Percentiles rank a stretch among this genome's conserved stretches.
phyloP scores from a whole-genome alignment of 306 rosid species.

The Hippophae rhamnoides region DNA sequence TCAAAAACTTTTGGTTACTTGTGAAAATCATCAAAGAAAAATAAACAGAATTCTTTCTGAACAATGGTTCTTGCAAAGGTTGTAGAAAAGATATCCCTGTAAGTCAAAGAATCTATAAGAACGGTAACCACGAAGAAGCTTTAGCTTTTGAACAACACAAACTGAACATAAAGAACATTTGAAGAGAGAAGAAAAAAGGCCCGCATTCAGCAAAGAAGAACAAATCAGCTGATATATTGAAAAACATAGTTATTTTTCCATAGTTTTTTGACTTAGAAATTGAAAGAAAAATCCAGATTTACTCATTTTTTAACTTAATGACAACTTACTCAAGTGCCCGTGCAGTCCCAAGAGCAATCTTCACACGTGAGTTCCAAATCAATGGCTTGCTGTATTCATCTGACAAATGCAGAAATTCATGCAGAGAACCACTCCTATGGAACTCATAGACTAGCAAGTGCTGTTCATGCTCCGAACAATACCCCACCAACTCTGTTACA shows the following conservation, averaged over 20 bases:
- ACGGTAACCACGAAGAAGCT: too few species aligned
- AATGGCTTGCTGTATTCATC: slow-evolving; percentile 83
- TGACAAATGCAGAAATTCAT: slow-evolving; percentile 77
- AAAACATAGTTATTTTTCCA: too few species aligned
- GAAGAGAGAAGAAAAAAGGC: too few species aligned
- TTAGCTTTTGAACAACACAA: too few species aligned
- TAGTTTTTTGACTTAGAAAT: background rate
- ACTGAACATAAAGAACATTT: too few species aligned
- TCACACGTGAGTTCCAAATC: slow-evolving; percentile 94
- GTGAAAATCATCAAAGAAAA: background rate
- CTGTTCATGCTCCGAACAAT: slow-evolving; percentile 94
- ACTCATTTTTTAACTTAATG: background rate
- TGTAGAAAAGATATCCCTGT: too few species aligned
- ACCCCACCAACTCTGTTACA: slow-evolving; percentile 85
- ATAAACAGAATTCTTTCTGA: too few species aligned
- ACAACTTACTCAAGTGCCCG: slow-evolving; percentile 91
- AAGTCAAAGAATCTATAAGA: too few species aligned
- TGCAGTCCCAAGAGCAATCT: slow-evolving; percentile 93
- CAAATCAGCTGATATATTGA: too few species aligned
- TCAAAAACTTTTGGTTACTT: slow-evolving; percentile 14
- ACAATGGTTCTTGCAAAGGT: too few species aligned
- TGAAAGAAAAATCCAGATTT: background rate
- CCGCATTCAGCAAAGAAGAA: too few species aligned
- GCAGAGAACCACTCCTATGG: slow-evolving; percentile 79
- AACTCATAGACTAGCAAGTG: slow-evolving; percentile 79